Conservation (phyloP, 2,329 filamentous ascomycete species). For the Pseudogymnoascus sp. region DNA sequence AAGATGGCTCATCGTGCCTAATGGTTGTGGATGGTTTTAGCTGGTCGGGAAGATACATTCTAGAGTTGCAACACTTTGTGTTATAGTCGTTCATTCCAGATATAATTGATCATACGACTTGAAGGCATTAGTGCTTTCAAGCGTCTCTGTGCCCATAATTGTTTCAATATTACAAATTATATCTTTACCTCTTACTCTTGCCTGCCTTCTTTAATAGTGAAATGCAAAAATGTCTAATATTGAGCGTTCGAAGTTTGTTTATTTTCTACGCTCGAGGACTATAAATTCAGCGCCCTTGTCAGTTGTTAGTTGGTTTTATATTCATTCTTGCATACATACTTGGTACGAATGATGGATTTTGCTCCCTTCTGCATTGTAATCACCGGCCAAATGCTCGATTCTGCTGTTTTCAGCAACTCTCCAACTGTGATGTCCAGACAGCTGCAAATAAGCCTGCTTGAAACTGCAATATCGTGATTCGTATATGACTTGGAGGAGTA, state of each 20-base stretch:
- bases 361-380: not conserved
- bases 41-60: not conserved
- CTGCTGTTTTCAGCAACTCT: conserved; percentile 11
- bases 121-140: not conserved
- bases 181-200: not conserved
- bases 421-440: not conserved
- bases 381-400: conserved; percentile 9
- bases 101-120: not conserved
- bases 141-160: not conserved
- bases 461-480: conserved; percentile 10
- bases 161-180: not conserved
- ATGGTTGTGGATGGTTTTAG: not conserved
- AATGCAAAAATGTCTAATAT: not conserved
- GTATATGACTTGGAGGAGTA: conserved; percentile 8
- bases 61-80: not conserved
- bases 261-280: not conserved
- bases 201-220: not conserved
- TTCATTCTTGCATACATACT: not conserved
- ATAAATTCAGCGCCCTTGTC: not conserved
- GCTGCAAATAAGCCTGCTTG: not conserved
- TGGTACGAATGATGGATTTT: not conserved
- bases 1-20: not conserved
- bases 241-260: not conserved
- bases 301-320: not conserved
- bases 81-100: not conserved